Evolutionary conservation across 768 basidiomycete species (phyloP).

Genomic region (Guyanaporus albipodus): DNA sequence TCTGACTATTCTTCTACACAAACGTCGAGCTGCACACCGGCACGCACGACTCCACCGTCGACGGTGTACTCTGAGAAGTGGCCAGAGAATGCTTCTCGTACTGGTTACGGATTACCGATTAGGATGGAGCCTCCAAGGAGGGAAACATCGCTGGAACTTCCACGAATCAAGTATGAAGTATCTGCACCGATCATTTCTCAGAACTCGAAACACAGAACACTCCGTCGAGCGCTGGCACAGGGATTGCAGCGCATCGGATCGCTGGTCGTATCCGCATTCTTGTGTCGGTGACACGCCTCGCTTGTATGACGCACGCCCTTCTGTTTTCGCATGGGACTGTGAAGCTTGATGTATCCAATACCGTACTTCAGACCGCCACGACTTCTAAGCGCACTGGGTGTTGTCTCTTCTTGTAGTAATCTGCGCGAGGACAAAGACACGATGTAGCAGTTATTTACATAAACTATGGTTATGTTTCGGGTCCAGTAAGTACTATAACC

Average conservation of each 20-base stretch:
- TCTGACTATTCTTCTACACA: slow-evolving; percentile 24
- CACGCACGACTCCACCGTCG: slow-evolving; percentile 28
- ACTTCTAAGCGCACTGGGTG: slow-evolving; percentile 4
- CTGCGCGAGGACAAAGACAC: slow-evolving; percentile 3
- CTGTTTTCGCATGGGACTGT: slow-evolving; percentile 23
- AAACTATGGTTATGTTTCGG: slow-evolving; percentile 20
- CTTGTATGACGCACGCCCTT: slow-evolving; percentile 6
- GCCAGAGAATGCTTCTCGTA: slow-evolving; percentile 22
- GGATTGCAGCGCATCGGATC: slow-evolving; percentile 26
- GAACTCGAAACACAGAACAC: slow-evolving; percentile 21
- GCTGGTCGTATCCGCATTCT: slow-evolving; percentile 28
- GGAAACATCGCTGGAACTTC: slow-evolving; percentile 21
- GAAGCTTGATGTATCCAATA: slow-evolving; percentile 24
- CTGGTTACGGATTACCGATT: slow-evolving; percentile 20
- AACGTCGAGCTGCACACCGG: slow-evolving; percentile 27
- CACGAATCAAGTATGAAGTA: slow-evolving; percentile 19
- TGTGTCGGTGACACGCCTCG: slow-evolving; percentile 27
- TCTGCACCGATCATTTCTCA: slow-evolving; percentile 19
- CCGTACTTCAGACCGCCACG: slow-evolving; percentile 17
- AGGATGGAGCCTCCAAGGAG: slow-evolving; percentile 22
- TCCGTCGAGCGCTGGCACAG: slow-evolving; percentile 24
- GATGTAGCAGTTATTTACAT: slow-evolving; percentile 26
- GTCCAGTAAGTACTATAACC: slow-evolving; percentile 7
- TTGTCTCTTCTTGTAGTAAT: slow-evolving; percentile 13
- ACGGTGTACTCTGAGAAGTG: slow-evolving; percentile 32